These are phyloP conservation scores for Aspergillus neoniger DNA, from an alignment of 2,329 filamentous ascomycete genomes.

Conservation along the genomic window DNA sequence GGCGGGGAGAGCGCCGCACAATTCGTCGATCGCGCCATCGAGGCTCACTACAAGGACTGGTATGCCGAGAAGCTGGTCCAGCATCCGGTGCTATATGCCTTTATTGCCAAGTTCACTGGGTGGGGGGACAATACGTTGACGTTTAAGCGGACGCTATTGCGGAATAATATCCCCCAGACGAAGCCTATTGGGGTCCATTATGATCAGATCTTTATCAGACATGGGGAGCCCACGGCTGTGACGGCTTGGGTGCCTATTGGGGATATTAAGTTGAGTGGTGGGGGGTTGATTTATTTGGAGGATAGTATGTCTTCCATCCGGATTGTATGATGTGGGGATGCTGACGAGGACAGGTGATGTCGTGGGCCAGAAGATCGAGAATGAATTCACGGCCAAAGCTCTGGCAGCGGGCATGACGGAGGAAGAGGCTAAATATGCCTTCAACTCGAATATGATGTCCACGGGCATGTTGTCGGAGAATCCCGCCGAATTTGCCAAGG, in stretches of 20 bases:
- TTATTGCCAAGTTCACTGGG: constrained; percentile 54
- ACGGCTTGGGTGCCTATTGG: constrained; percentile 63
- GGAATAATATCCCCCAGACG: constrained; percentile 60
- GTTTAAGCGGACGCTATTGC: constrained; percentile 53
- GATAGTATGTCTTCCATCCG: constrained; percentile 28
- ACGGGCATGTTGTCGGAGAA: constrained; percentile 56
- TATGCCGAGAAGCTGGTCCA: constrained; percentile 58
- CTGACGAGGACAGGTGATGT: constrained; percentile 36
- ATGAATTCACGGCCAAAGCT: constrained; percentile 45
- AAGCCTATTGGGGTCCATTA: constrained; percentile 63
- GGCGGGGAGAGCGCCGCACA: constrained; percentile 46
- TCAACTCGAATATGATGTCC: constrained; percentile 62
- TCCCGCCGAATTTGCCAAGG: constrained; percentile 48
- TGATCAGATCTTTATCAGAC: constrained; percentile 59
- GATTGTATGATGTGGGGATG: not conserved
- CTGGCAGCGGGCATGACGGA: constrained; percentile 53
- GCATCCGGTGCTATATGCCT: constrained; percentile 53
- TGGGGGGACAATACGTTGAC: constrained; percentile 55
- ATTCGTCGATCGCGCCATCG: constrained; percentile 55
- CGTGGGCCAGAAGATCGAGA: constrained; percentile 54
- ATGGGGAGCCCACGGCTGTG: constrained; percentile 57
- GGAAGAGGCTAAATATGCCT: constrained; percentile 54
- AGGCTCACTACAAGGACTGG: constrained; percentile 57
- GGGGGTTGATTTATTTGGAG: constrained; percentile 62
- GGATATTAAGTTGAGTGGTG: constrained; percentile 56